Evolutionary conservation across 768 basidiomycete species (phyloP), one percentile per base, ranked within the genome.

Genomic region (Tephrocybe sp.): DNA sequence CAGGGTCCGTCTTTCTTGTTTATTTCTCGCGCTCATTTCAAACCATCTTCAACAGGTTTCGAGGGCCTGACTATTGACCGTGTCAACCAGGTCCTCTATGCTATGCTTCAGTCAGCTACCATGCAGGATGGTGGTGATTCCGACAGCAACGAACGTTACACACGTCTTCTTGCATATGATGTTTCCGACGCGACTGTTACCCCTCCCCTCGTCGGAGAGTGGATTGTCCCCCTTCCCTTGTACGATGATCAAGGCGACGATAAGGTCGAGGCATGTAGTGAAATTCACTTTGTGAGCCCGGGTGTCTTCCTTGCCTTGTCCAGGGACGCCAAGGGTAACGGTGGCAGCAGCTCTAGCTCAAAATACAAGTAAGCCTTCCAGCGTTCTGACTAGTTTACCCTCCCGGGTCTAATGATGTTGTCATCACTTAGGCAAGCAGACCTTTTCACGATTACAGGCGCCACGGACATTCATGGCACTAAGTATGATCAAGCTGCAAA

Each of bases 381-480:
- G 26, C 3, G 6, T 1, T 20, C 9, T 17, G 6, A 7, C 4
- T 2, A 19, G 22, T 11, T 9, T 5, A 26, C 12, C 17, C 6
- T 5, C 10, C 9, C 19, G 22, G 12, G 17, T 69, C 14, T 54
- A 3, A 35, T 34, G 36, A 22, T 8, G 17, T 54, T 50, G 34
- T 23, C 45, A 39, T 35, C 26, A 1, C 30, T 20, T 9, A 85
- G 84, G 56, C 77, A 80, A 49, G 77, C 79, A 10, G 80, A 86
- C 60, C 66, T 87, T 13, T 73, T 84, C 60, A 78, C 80, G 40
- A 80, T 84, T 53, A 62, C 65, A 2, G 62, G 65, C 10, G 85
- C 85, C 2, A 85, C 84, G 0, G 77, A 86, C 62, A 85, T 88
- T 36, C 76, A 75, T 48, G 72, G 72, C 22, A 76, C 77, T 0